Evolutionary conservation across 305 asterid species (phyloP).

Genomic region (Fraxinus sp.): DNA sequence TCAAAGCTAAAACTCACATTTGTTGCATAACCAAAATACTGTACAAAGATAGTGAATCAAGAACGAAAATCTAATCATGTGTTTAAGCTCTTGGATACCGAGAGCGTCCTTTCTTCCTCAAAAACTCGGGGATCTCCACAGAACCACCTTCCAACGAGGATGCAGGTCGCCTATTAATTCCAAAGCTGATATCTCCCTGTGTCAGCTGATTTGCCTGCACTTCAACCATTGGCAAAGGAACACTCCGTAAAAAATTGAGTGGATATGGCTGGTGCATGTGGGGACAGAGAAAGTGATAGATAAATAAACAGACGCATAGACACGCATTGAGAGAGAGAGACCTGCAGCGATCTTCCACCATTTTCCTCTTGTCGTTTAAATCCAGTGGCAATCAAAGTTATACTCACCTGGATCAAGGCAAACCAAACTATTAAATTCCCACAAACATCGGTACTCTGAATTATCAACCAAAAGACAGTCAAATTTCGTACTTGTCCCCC

Average conservation of each 20-base stretch:
- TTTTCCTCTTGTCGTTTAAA: slow-evolving; percentile 92
- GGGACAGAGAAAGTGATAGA: background rate
- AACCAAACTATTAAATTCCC: slow-evolving; percentile 14
- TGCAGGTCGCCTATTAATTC: slow-evolving; percentile 60
- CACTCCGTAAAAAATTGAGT: background rate
- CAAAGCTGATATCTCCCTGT: slow-evolving; percentile 55
- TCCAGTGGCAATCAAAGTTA: slow-evolving; percentile 93
- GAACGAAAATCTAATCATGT: background rate
- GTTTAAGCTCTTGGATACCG: slow-evolving; percentile 78
- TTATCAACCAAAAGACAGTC: background rate
- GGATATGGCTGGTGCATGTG: background rate
- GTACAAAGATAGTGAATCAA: slow-evolving; percentile 29
- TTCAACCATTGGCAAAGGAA: background rate
- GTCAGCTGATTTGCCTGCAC: slow-evolving; percentile 61
- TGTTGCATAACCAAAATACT: slow-evolving; percentile 34
- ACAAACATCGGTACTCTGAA: background rate
- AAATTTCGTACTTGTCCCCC: background rate
- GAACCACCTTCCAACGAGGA: slow-evolving; percentile 67
- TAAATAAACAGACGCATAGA: background rate
- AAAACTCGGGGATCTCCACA: slow-evolving; percentile 90
- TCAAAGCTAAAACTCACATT: slow-evolving; percentile 20
- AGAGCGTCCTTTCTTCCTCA: slow-evolving; percentile 85
- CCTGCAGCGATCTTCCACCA: slow-evolving; percentile 72
- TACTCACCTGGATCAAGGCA: slow-evolving; percentile 66
- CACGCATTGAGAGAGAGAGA: slow-evolving; percentile 12